phyloP scores from a whole-genome alignment of 352 stramenopile species.

The Pythium monospermum region DNA sequence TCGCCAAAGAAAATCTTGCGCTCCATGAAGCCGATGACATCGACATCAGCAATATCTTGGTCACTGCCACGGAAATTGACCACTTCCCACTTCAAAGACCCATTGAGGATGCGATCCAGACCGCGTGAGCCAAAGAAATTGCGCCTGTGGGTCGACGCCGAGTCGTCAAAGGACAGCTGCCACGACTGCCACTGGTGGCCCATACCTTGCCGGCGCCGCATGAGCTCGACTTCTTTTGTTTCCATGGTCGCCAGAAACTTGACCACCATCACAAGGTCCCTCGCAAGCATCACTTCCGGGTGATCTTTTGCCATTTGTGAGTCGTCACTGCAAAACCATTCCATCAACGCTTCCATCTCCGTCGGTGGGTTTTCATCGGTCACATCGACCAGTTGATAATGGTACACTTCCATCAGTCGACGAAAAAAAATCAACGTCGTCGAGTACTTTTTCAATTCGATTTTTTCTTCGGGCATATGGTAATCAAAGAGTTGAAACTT shows the following conservation, averaged over 20 bases:
- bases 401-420: slow-evolving; percentile 78
- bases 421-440: slow-evolving; percentile 85
- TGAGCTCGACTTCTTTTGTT: slow-evolving; percentile 85
- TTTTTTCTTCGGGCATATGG: slow-evolving; percentile 86
- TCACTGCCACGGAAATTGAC: slow-evolving; percentile 84
- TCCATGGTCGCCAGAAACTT: slow-evolving; percentile 90
- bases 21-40: slow-evolving; percentile 83
- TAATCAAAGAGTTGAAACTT: slow-evolving; percentile 82
- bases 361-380: slow-evolving; percentile 76
- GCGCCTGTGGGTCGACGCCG: slow-evolving; percentile 54
- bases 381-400: slow-evolving; percentile 79
- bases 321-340: slow-evolving; percentile 82
- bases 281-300: slow-evolving; percentile 68
- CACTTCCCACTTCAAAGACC: slow-evolving; percentile 80
- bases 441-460: slow-evolving; percentile 87
- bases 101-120: slow-evolving; percentile 60
- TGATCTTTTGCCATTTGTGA: slow-evolving; percentile 80
- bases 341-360: slow-evolving; percentile 89
- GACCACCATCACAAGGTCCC: slow-evolving; percentile 78
- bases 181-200: slow-evolving; percentile 82
- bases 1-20: slow-evolving; percentile 88
- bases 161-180: slow-evolving; percentile 88
- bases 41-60: slow-evolving; percentile 87
- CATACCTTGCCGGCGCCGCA: slow-evolving; percentile 58
- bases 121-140: slow-evolving; percentile 78